phyloP scores from a whole-genome alignment of 2,329 filamentous ascomycete species.

The Zasmidium cellare region DNA sequence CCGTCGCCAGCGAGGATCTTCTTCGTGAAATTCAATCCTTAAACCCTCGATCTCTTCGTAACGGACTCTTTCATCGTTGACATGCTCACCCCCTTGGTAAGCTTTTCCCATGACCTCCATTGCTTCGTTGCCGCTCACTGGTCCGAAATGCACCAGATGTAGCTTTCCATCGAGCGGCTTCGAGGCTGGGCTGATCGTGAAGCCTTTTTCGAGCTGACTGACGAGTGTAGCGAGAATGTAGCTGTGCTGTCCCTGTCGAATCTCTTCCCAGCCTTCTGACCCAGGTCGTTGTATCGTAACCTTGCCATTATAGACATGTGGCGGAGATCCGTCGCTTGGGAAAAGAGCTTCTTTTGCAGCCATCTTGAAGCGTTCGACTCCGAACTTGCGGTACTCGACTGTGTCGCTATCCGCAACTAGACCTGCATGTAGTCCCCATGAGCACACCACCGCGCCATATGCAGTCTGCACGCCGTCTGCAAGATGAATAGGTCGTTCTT shows the following conservation, averaged over 20 bases:
- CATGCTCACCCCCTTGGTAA: constrained; percentile 59
- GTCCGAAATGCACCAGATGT: constrained; percentile 73
- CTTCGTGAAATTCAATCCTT: constrained; percentile 65
- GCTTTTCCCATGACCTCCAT: constrained; percentile 74
- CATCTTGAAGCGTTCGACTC: constrained; percentile 78
- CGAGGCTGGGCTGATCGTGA: constrained; percentile 76
- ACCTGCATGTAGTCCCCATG: constrained; percentile 85
- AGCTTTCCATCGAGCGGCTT: constrained; percentile 70
- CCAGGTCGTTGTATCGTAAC: constrained; percentile 45
- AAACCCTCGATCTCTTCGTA: constrained; percentile 73
- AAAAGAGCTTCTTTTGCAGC: constrained; percentile 75
- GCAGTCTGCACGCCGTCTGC: constrained; percentile 37
- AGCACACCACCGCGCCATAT: constrained; percentile 80
- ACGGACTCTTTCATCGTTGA: constrained; percentile 57
- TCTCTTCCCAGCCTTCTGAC: constrained; percentile 30
- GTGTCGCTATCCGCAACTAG: constrained; percentile 92
- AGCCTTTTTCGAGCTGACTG: constrained; percentile 77
- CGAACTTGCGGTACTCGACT: constrained; percentile 72
- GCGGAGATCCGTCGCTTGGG: constrained; percentile 51
- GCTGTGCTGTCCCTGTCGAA: constrained; percentile 57
- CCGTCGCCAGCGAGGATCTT: constrained; percentile 74
- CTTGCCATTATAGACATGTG: constrained; percentile 59
- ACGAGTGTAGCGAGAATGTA: constrained; percentile 78
- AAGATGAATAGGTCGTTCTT: constrained; percentile 39
- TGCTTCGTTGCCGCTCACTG: constrained; percentile 62